A percentile compares a stretch with the other conserved stretches of the same genome.
phyloP scores from a whole-genome alignment of 2,329 filamentous ascomycete species.

The Monilinia fructigena region DNA sequence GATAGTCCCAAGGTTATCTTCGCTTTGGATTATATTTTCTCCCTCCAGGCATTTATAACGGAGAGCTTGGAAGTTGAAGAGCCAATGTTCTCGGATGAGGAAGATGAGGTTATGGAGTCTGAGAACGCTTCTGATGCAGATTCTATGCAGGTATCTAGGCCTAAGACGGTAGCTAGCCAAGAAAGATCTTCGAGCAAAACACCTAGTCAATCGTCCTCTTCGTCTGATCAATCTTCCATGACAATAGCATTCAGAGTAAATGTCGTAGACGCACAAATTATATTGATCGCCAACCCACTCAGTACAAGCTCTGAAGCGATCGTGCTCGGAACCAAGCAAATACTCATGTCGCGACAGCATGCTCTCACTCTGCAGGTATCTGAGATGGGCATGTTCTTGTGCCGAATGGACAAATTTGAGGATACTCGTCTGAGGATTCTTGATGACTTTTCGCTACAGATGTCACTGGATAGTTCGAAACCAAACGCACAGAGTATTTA shows the following conservation, averaged over 20 bases:
- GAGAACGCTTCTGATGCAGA: constrained; percentile 60
- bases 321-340: constrained; percentile 89
- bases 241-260: constrained; percentile 87
- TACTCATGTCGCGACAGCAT: constrained; percentile 90
- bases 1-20: constrained; percentile 95
- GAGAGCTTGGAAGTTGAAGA: constrained; percentile 69
- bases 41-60: constrained; percentile 78
- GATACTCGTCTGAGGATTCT: constrained; percentile 86
- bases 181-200: constrained; percentile 34
- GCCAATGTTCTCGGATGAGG: constrained; percentile 48
- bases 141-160: constrained; percentile 43
- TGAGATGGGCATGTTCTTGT: constrained; percentile 96
- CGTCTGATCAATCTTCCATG: constrained; percentile 51
- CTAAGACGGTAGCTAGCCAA: constrained; percentile 19
- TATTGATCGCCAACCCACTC: constrained; percentile 91
- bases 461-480: constrained; percentile 75
- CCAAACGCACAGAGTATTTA: constrained; percentile 72
- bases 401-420: constrained; percentile 97
- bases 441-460: constrained; percentile 90
- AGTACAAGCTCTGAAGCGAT: constrained; percentile 91
- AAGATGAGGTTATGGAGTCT: constrained; percentile 55
- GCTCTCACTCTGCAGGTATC: constrained; percentile 90
- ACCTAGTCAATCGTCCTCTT: constrained; percentile 36
- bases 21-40: constrained; percentile 92
- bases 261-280: constrained; percentile 92